Percentiles rank a stretch among this genome's conserved stretches.
Evolutionary conservation across 805 yeast genomes (phyloP).

Genomic region (Hermanozyma aechmeae): DNA sequence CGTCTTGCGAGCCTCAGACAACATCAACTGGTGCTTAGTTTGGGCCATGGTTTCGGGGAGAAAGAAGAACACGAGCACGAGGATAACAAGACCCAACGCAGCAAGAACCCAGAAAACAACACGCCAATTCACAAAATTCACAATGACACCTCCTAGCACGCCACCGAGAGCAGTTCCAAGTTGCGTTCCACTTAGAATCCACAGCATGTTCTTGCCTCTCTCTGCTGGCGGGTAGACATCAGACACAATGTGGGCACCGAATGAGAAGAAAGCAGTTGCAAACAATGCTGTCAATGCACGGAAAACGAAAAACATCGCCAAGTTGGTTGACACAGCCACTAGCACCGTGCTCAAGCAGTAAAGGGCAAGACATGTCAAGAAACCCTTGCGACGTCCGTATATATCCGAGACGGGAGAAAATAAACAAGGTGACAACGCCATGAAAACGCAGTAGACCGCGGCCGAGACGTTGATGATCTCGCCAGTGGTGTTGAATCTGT

Average conservation of each 20-base stretch:
- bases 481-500: conserved; percentile 35
- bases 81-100: conserved; percentile 30
- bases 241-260: conserved; percentile 43
- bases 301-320: conserved; percentile 47
- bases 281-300: conserved; percentile 41
- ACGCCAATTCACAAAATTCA: conserved; percentile 44
- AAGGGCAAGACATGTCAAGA: conserved; percentile 31
- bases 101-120: conserved; percentile 42
- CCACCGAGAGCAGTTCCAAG: conserved; percentile 48
- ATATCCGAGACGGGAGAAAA: conserved; percentile 42
- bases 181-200: conserved; percentile 41
- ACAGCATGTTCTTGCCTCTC: conserved; percentile 44
- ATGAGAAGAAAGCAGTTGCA: conserved; percentile 47
- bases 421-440: conserved; percentile 45
- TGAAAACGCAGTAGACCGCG: conserved; percentile 40
- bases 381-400: conserved; percentile 40
- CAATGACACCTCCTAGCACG: conserved; percentile 42
- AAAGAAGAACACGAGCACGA: conserved; percentile 25
- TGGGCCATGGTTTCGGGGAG: conserved; percentile 38
- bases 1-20: conserved; percentile 11
- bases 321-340: conserved; percentile 39
- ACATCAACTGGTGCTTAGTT: conserved; percentile 17
- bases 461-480: conserved; percentile 39
- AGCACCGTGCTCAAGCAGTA: conserved; percentile 13
- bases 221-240: conserved; percentile 42